Base-by-base conservation (phyloP, 2,329 filamentous ascomycete genomes). In the Achaetomium macrosporum region DNA sequence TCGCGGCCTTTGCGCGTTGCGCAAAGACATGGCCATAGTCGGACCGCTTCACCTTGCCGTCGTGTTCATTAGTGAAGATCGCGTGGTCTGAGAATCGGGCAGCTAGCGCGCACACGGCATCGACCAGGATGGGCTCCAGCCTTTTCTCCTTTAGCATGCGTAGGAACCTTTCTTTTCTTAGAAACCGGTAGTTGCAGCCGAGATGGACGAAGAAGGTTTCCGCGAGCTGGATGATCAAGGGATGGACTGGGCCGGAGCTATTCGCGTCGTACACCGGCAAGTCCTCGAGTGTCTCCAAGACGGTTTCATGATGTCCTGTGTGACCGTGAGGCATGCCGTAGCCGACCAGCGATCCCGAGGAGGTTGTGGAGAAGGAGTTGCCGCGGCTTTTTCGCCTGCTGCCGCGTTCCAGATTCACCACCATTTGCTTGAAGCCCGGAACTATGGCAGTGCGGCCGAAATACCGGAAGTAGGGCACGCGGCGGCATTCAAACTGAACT, bases 341-440 rank as follows among this genome's bases (percentile, higher is more conserved):
- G 40, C 54, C 56, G 15, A 55, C 51, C 17, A 64, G 63, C 1
- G 76, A 76, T 17, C 72, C 64, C 0, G 79, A 76, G 0, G 79
- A 81, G 0, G 75, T 71, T 9, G 69, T 74, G 0, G 82, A 80
- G 43, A 81, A 77, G 16, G 81, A 84, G 47, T 75, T 76, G 7
- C 71, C 74, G 9, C 75, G 77, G 48, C 83, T 83, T 20, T 78
- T 77, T 20, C 83, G 78, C 54, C 82, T 75, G 55, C 82, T 75
- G 55, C 86, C 83, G 54, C 84, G 79, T 31, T 59, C 84, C 16
- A 69, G 61, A 42, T 69, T 64, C 54, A 87, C 84, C 25, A 95
- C 88, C 88, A 95, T 95, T 68, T 95, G 89, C 69, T 95, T 95
- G 72, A 90, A 95, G 19, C 90, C 90, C 1, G 90, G 90, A 48